Evolutionary conservation across 2,329 filamentous ascomycete species (phyloP).

Genomic region (Diaporthe citriasiana): DNA sequence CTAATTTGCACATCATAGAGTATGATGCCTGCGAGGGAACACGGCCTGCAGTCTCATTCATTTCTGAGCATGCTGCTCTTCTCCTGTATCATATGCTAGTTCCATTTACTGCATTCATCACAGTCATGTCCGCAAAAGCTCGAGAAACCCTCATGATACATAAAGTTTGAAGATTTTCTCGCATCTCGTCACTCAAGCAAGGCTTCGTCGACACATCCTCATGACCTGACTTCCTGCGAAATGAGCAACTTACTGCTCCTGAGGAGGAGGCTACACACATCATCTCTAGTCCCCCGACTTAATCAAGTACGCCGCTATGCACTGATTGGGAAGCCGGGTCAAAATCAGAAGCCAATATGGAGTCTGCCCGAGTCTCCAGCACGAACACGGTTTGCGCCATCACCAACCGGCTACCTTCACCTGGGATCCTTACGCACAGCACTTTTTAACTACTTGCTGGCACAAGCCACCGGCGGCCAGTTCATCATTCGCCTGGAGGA

Average conservation of each 20-base stretch:
- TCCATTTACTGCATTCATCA: no score
- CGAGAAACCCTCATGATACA: background rate
- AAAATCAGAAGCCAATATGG: constrained; percentile 42
- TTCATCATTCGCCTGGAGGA: constrained; percentile 95
- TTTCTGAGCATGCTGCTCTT: no score
- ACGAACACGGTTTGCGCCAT: constrained; percentile 92
- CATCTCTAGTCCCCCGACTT: constrained; percentile 37
- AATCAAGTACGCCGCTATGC: constrained; percentile 45
- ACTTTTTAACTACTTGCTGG: constrained; percentile 95
- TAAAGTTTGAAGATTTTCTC: constrained; percentile 15
- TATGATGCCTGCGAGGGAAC: background rate
- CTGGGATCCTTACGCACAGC: constrained; percentile 93
- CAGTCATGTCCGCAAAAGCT: background rate
- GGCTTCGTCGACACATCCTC: background rate
- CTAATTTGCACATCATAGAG: constrained; percentile 19
- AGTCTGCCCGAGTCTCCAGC: constrained; percentile 69
- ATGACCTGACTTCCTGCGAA: constrained; percentile 36
- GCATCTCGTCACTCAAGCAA: background rate
- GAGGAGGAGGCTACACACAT: constrained; percentile 40
- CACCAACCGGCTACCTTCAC: constrained; percentile 94
- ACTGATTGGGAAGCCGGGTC: constrained; percentile 45
- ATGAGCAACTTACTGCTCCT: constrained; percentile 44
- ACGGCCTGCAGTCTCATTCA: background rate
- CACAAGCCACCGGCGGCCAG: constrained; percentile 87
- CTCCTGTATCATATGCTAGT: background rate